A percentile compares a stretch with the other conserved stretches of the same genome.
Evolutionary conservation across 75 land plant genomes (phyloP).

Genomic region (Picea glauca): DNA sequence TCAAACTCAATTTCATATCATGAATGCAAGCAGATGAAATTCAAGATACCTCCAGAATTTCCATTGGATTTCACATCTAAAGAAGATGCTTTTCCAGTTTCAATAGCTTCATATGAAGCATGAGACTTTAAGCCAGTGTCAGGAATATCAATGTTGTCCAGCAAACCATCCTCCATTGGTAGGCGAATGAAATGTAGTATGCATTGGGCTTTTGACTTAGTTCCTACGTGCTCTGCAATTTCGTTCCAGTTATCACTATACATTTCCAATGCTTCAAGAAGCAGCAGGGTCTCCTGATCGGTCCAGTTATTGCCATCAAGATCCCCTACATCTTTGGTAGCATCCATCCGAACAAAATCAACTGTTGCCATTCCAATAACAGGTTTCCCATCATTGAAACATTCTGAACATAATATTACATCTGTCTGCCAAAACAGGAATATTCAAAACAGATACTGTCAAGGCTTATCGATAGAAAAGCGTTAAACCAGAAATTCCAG

Average conservation of each 20-base stretch:
- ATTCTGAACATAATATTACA: constrained; percentile 61
- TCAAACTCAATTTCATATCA: background rate
- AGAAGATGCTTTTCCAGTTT: constrained; percentile 9
- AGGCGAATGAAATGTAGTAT: constrained; percentile 87
- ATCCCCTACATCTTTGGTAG: constrained; percentile 52
- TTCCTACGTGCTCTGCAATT: constrained; percentile 92
- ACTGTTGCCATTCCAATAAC: constrained; percentile 69
- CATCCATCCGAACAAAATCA: constrained; percentile 74
- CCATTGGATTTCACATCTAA: constrained; percentile 38
- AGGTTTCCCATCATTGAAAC: constrained; percentile 87
- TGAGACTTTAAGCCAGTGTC: constrained; percentile 10
- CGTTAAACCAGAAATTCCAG: background rate
- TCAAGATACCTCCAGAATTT: constrained; percentile 22
- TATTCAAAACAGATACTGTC: constrained; percentile 4
- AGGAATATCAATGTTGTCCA: constrained; percentile 63
- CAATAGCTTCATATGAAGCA: constrained; percentile 13
- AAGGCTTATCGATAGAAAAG: background rate
- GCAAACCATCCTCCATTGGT: constrained; percentile 81
- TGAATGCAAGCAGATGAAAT: background rate
- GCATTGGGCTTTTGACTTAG: constrained; percentile 97
- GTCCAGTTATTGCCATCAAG: constrained; percentile 84
- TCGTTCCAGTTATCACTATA: constrained; percentile 94
- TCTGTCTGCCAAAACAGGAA: constrained; percentile 61
- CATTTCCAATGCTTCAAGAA: constrained; percentile 86
- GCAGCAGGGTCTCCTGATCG: constrained; percentile 84